phyloP scores from a whole-genome alignment of 164 flowering plant species.

The Magnolia officinalis region DNA sequence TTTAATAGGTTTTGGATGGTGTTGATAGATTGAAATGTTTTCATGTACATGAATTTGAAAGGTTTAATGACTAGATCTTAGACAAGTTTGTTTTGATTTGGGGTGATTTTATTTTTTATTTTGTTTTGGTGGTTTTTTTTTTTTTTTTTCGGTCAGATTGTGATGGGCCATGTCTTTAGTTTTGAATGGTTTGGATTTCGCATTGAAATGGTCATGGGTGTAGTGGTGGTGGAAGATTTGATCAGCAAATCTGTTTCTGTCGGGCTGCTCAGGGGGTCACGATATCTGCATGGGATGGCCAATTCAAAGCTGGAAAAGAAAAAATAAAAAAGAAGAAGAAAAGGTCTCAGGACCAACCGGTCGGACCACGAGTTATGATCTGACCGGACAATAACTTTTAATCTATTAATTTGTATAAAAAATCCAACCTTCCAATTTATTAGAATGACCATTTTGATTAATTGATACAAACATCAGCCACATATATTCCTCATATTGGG shows the following conservation, averaged over 20 bases:
- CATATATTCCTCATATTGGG: no score
- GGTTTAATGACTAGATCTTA: neutral
- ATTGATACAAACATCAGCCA: no score
- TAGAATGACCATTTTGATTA: no score
- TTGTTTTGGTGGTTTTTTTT: neutral
- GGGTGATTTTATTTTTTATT: neutral
- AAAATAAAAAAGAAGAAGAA: neutral
- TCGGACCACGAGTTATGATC: no score
- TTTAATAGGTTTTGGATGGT: conserved; percentile 3
- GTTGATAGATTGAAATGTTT: conserved; percentile 3
- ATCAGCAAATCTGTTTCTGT: conserved; percentile 4
- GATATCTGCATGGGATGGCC: conserved; percentile 15
- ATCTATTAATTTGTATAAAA: no score
- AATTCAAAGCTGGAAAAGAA: neutral
- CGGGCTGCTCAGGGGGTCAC: conserved; percentile 9
- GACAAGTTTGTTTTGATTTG: neutral
- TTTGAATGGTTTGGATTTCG: neutral
- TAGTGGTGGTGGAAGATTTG: neutral
- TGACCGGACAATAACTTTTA: no score
- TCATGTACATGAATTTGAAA: conserved; percentile 1
- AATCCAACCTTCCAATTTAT: no score
- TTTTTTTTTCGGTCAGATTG: neutral
- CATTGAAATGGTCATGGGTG: neutral
- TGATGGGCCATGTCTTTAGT: neutral
- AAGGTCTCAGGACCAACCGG: neutral